Evolutionary conservation across 2,329 filamentous ascomycete genomes (phyloP), one percentile per base, ranked within the genome.

Genomic region (Aspergillus hiratsukae): DNA sequence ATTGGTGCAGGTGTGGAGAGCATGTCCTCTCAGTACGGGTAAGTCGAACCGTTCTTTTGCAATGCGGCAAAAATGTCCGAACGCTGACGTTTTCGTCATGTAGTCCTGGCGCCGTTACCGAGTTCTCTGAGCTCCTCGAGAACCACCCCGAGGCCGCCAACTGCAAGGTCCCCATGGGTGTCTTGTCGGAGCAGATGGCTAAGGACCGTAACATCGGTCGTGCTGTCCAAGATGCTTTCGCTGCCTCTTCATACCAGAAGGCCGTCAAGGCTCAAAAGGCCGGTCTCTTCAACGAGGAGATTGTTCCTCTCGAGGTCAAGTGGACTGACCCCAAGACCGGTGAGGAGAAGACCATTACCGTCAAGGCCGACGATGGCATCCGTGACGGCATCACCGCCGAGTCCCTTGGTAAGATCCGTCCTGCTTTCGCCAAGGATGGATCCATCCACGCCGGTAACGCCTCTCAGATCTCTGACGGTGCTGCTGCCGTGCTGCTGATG

Each of bases 131-230:
- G 51, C 83, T 90, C 53, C 86, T 97, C 61, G 90, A 97, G 71
- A 83, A 80, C 67, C 83, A 93, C 80, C 82, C 85, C 62, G 88
- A 94, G 72, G 84, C 92, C 25, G 89, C 89, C 69, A 95, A 97
- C 83, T 99, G 94, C 86, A 97, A 96, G 80, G 93, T 97, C 3
- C 87, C 91, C 73, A 97, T 97, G 94, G 93, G 93, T 66, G 84
- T 91, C 10, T 81, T 97, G 51, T 96, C 91, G 28, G 94, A 99
- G 78, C 77, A 93, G 69, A 97, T 97, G 93, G 94, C 93, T 65
- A 89, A 91, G 77, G 91, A 91, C 72, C 85, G 88, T 68, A 81
- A 82, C 57, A 84, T 97, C 69, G 69, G 79, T 56, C 88, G 94
- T 59, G 77, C 81, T 10, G 79, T 83, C 52, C 94, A 97, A 77